Evolutionary conservation across 441 rosid species (phyloP).

Genomic region (Adansonia madagascariensis): DNA sequence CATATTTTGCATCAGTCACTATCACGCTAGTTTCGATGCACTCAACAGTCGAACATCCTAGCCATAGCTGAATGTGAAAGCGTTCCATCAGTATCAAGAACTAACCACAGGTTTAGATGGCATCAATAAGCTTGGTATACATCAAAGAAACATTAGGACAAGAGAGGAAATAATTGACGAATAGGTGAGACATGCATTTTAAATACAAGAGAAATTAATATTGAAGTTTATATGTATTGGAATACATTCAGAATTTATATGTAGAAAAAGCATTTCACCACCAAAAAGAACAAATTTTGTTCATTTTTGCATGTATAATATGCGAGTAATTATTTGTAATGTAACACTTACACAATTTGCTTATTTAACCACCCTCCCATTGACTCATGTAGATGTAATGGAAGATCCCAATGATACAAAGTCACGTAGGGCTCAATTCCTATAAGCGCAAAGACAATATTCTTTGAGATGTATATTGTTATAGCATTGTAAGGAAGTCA

Average conservation of each 20-base stretch:
- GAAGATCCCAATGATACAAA: conserved; percentile 96
- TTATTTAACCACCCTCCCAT: conserved; percentile 78
- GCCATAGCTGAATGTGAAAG: too few species aligned
- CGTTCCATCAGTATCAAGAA: too few species aligned
- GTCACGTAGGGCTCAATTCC: conserved; percentile 81
- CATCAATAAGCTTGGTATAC: too few species aligned
- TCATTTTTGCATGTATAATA: not conserved
- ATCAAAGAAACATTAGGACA: too few species aligned
- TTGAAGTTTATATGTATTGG: not conserved
- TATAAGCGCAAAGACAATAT: conserved; percentile 36
- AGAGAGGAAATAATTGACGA: too few species aligned
- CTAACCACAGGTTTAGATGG: too few species aligned
- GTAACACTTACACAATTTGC: conserved; percentile 71
- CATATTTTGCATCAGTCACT: not conserved
- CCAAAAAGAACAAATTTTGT: not conserved
- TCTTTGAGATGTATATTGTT: not conserved
- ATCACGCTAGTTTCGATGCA: too few species aligned
- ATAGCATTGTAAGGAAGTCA: conserved; percentile 22
- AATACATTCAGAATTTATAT: not conserved
- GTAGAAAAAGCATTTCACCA: not conserved
- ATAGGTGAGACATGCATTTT: too few species aligned
- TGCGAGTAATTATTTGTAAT: not conserved
- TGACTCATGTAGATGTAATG: conserved; percentile 79
- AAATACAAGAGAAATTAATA: too few species aligned
- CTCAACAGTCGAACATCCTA: too few species aligned